Evolutionary conservation across 192 early-diverging fungal genomes (phyloP).

Genomic region (Pilaira anomala): DNA sequence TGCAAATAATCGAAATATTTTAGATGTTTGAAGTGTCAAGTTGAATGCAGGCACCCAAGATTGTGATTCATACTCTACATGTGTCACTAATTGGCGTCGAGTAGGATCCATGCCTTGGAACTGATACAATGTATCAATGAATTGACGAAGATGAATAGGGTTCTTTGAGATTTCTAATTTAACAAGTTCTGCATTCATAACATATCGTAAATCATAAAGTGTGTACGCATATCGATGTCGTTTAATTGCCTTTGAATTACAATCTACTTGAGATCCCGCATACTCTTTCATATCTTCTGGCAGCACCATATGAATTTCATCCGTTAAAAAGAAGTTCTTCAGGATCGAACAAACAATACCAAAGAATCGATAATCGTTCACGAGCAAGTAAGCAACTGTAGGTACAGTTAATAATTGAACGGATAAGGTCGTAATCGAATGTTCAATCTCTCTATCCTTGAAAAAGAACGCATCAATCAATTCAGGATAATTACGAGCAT

Average conservation of each 20-base stretch:
- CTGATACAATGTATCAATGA: conserved; percentile 75
- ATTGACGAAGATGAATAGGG: conserved; percentile 60
- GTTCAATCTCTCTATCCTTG: conserved; percentile 84
- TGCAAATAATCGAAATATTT: conserved; percentile 71
- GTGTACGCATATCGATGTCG: conserved; percentile 77
- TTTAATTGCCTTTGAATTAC: conserved; percentile 65
- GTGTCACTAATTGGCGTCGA: conserved; percentile 65
- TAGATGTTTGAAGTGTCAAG: conserved; percentile 75
- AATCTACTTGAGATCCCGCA: conserved; percentile 52
- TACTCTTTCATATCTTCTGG: conserved; percentile 16
- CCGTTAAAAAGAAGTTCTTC: conserved; percentile 74
- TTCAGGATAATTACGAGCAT: conserved; percentile 80
- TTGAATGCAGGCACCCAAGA: conserved; percentile 93
- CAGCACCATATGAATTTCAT: conserved; percentile 55
- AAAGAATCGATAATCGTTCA: conserved; percentile 74
- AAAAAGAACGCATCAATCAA: conserved; percentile 77
- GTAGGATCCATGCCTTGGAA: conserved; percentile 96
- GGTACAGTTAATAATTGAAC: conserved; percentile 95
- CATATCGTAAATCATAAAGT: conserved; percentile 82
- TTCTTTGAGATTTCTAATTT: conserved; percentile 56
- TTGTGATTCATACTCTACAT: conserved; percentile 90
- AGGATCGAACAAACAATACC: conserved; percentile 74
- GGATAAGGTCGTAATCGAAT: conserved; percentile 84
- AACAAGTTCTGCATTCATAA: conserved; percentile 55
- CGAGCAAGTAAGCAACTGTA: conserved; percentile 78